Conservation (phyloP, 140 eudicot species). For the Oenanthe javanica region DNA sequence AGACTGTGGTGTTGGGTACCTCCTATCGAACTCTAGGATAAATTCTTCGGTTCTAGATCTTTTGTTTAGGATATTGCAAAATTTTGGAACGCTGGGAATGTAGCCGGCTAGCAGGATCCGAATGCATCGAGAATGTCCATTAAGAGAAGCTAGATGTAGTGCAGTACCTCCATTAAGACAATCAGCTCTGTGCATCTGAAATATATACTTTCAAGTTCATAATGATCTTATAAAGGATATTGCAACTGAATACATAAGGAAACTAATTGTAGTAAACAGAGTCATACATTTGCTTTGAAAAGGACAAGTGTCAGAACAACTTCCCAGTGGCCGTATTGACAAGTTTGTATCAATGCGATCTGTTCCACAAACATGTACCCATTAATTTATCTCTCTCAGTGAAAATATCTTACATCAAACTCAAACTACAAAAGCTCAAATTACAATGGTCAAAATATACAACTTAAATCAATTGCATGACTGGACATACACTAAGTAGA, state of each 20-base stretch:
- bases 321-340: slow-evolving; percentile 99
- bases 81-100: slow-evolving; percentile 67
- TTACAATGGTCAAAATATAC: neutral
- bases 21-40: slow-evolving; percentile 35
- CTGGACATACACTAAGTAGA: neutral
- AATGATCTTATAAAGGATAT: neutral
- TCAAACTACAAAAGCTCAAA: neutral
- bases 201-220: slow-evolving; percentile 13
- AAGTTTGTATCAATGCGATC: slow-evolving; percentile 99
- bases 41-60: slow-evolving; percentile 36
- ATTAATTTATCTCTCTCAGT: neutral
- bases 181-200: slow-evolving; percentile 80
- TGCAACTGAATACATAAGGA: neutral
- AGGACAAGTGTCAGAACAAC: slow-evolving; percentile 86
- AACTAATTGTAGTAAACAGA: slow-evolving; percentile 10
- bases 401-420: neutral
- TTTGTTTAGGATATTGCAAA: slow-evolving; percentile 46
- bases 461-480: neutral
- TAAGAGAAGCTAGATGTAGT: slow-evolving; percentile 87
- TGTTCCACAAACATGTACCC: slow-evolving; percentile 24
- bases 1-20: slow-evolving; percentile 28
- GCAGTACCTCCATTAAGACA: slow-evolving; percentile 91
- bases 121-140: slow-evolving; percentile 85
- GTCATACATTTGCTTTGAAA: slow-evolving; percentile 78
- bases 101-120: slow-evolving; percentile 86